These are phyloP conservation scores for Gossypium ekmanianum DNA, from an alignment of 345 rosid genomes.

Conservation along the genomic window DNA sequence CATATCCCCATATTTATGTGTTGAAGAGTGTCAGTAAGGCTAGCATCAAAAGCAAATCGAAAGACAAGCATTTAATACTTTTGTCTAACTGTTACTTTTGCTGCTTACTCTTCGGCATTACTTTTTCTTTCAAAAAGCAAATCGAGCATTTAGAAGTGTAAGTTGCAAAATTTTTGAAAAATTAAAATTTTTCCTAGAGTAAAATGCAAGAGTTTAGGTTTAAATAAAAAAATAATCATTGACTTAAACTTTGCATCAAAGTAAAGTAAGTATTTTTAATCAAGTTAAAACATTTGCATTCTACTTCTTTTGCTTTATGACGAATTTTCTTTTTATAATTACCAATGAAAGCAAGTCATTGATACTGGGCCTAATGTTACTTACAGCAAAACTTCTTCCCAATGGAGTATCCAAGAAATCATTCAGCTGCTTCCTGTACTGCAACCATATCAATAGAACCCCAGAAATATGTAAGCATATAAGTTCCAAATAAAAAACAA, in stretches of 20 bases:
- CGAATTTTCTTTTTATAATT: not conserved
- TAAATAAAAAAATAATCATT: not conserved
- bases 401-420: constrained; percentile 66
- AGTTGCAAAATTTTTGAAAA: not conserved
- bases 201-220: not conserved
- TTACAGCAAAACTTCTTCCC: constrained; percentile 75
- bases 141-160: not conserved
- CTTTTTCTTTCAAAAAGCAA: not conserved
- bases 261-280: not conserved
- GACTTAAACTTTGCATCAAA: not conserved
- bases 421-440: constrained; percentile 82
- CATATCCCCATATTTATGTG: not conserved
- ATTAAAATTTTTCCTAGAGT: not conserved
- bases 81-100: not conserved
- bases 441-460: constrained; percentile 32
- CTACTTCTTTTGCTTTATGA: not conserved
- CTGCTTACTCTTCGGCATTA: not conserved
- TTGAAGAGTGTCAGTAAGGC: not conserved
- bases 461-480: not conserved
- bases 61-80: not conserved
- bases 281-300: not conserved
- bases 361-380: constrained; percentile 22
- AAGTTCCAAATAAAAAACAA: not conserved
- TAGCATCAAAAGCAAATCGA: not conserved
- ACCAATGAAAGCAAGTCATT: not conserved